phyloP scores from a whole-genome alignment of 2,329 filamentous ascomycete genomes.

The Alternaria incomplexa region DNA sequence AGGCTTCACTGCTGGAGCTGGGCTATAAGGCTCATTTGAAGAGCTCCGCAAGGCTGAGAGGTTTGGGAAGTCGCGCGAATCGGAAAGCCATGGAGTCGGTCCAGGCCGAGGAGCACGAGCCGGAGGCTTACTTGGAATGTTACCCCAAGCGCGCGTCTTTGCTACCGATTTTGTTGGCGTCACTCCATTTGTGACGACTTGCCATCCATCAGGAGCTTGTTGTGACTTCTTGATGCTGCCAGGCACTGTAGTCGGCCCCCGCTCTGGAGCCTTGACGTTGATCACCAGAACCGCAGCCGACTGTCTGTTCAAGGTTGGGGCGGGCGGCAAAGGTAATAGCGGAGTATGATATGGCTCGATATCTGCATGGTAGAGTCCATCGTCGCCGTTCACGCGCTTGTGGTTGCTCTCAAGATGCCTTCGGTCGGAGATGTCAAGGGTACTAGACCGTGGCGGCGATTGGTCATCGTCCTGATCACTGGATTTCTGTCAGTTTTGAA shows the following conservation, averaged over 20 bases:
- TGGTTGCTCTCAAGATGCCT: slow-evolving; percentile 29
- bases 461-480: slow-evolving; percentile 4
- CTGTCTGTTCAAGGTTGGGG: slow-evolving; percentile 1
- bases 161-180: background rate
- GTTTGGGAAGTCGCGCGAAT: background rate
- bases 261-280: slow-evolving; percentile 1
- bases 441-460: background rate
- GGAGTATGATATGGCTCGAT: slow-evolving; percentile 25
- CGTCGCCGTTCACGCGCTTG: slow-evolving; percentile 23
- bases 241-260: background rate
- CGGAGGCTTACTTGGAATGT: background rate
- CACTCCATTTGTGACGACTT: background rate
- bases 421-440: slow-evolving; percentile 15
- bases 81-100: background rate
- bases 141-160: slow-evolving; percentile 3
- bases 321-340: slow-evolving; percentile 8
- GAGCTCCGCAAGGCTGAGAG: background rate
- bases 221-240: background rate
- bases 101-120: background rate
- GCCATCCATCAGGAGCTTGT: background rate
- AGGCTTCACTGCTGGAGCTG: background rate
- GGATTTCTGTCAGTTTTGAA: background rate
- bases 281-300: slow-evolving; percentile 15
- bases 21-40: background rate
- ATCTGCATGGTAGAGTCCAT: slow-evolving; percentile 14